Base-by-base conservation (phyloP, 306 rosid species). In the Canavalia ensiformis region DNA sequence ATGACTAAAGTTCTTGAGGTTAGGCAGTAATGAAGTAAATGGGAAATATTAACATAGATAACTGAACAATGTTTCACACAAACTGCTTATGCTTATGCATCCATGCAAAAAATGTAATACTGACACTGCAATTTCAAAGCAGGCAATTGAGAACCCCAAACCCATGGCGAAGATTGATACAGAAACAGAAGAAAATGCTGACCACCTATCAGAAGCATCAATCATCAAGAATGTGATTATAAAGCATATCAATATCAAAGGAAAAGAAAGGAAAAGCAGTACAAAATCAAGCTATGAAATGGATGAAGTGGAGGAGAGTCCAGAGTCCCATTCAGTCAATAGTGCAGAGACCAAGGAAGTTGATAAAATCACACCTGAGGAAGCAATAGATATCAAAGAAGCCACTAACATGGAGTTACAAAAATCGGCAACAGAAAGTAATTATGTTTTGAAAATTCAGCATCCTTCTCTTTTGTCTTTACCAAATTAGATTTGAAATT, bases 371-470 rank as follows among this genome's bases (percentile, higher is more conserved):
- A 31, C 0, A 4, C 8, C n/a, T 0, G 52, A 76, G 8, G 62
- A 76, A 47, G 41, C 28, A 37, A 25, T 2, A 50, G 30, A 28
- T 8, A 64, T 50, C 25, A 25, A 76, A 4, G 45, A 63, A 64
- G 37, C 52, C 10, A 18, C 50, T 50, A n/a, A 47, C 11, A 10
- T 9, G 2, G 63, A 49, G 10, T 33, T 76, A 49, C 33, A 57
- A 58, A 62, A 62, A 63, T 28, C 11, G 5, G 72, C n/a, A 34
- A 49, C 41, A 49, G 37, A n/a, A 34, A 63, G 62, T 76, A 76
- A 76, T 49, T 31, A n/a, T 7, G 8, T 35, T 35, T n/a, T 34
- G 25, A 46, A 60, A 47, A 8, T 75, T 47, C 4, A 63, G 2
- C 39, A n/a, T 0, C 7, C 57, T 30, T n/a, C 47, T 1, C 6